Conservation (phyloP, 1,284 basidiomycete species). For the Sanguinoderma infundibulare region DNA sequence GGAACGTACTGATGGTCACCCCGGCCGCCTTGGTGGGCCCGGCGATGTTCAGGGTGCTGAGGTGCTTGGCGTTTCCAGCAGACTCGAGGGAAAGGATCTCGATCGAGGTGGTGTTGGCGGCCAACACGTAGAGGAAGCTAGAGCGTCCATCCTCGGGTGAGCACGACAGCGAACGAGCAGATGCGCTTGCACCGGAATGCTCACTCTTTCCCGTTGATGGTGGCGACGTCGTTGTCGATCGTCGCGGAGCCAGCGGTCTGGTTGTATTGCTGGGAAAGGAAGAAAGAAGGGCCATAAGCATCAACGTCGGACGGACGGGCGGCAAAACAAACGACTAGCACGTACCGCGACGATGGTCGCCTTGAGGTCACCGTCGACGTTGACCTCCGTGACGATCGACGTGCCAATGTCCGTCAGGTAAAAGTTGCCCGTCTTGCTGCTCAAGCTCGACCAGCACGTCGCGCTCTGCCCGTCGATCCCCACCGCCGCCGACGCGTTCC, state of each 20-base stretch:
- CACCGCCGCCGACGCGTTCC: constrained; percentile 38
- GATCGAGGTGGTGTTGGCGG: constrained; percentile 43
- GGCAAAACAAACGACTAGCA: neutral
- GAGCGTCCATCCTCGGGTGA: neutral
- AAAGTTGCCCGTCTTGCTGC: constrained; percentile 51
- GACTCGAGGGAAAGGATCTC: constrained; percentile 47
- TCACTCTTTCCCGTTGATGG: constrained; percentile 49
- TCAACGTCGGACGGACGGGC: neutral
- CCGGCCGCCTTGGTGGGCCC: constrained; percentile 41
- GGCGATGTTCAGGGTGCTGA: constrained; percentile 47
- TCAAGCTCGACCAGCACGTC: constrained; percentile 54
- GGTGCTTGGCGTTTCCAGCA: constrained; percentile 42
- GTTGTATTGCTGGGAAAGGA: constrained; percentile 53
- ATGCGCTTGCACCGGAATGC: constrained; percentile 22
- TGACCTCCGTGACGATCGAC: constrained; percentile 49
- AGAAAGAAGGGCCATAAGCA: too few species aligned
- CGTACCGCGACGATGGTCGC: constrained; percentile 48
- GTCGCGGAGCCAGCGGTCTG: constrained; percentile 43
- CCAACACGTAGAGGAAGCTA: constrained; percentile 49
- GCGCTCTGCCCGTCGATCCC: constrained; percentile 48
- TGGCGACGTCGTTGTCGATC: constrained; percentile 51
- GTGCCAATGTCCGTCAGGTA: constrained; percentile 53
- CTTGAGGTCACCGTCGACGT: constrained; percentile 48
- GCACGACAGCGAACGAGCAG: neutral
- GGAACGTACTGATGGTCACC: constrained; percentile 41